phyloP scores from a whole-genome alignment of 2,329 filamentous ascomycete genomes.

The Fusarium sp. region DNA sequence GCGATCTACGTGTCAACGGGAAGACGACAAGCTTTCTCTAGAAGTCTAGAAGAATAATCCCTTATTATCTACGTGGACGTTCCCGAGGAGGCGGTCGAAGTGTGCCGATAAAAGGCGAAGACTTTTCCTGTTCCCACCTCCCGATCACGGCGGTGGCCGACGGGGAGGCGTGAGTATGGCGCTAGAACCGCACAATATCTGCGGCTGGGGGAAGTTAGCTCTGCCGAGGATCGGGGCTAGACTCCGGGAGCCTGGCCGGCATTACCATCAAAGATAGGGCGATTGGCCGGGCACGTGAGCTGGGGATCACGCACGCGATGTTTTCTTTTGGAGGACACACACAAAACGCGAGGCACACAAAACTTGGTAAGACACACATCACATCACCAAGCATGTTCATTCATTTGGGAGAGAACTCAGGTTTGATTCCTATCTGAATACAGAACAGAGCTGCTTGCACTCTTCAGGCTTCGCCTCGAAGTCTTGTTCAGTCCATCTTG shows the following conservation, averaged over 20 bases:
- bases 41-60: conserved; percentile 1
- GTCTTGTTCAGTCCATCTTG: conserved; percentile 8
- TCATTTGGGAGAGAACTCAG: conserved; percentile 21
- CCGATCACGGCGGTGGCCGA: conserved; percentile 44
- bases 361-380: not conserved
- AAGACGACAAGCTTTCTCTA: conserved; percentile 17
- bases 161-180: conserved; percentile 1
- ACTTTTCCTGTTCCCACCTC: conserved; percentile 37
- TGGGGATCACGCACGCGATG: not conserved
- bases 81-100: conserved; percentile 22
- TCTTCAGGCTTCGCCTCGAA: conserved; percentile 11
- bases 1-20: conserved; percentile 13
- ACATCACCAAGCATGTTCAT: not conserved
- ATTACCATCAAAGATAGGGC: not conserved
- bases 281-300: conserved; percentile 24
- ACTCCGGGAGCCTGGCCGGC: not conserved
- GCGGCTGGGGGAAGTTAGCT: conserved; percentile 20
- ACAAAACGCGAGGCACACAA: not conserved
- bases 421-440: conserved; percentile 37
- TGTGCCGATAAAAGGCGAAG: conserved; percentile 28
- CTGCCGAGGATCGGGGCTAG: conserved; percentile 39
- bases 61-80: conserved; percentile 30
- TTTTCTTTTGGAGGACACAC: conserved; percentile 1
- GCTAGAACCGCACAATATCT: conserved; percentile 15
- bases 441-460: conserved; percentile 9